Evolutionary conservation across 305 asterid genomes (phyloP).

Genomic region (Petunia hybrid): DNA sequence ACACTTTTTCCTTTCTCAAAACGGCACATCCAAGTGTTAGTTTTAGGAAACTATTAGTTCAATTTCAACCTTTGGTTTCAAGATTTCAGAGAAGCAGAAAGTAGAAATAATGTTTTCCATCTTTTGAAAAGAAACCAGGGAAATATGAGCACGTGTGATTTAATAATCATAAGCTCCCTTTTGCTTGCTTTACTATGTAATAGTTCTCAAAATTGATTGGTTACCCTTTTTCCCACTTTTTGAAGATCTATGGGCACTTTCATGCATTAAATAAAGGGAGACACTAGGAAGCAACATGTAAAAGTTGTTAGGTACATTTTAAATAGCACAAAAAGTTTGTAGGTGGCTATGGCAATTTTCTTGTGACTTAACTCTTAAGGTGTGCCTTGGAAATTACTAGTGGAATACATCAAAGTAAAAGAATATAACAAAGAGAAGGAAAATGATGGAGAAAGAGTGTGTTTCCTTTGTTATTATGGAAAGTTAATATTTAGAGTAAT

Average conservation of each 20-base stretch:
- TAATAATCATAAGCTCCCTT: conserved; percentile 28
- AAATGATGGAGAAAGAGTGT: conserved; percentile 11
- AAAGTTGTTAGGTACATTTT: background rate
- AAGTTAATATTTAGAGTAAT: background rate
- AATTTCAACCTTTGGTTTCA: conserved; percentile 35
- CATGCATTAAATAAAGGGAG: conserved; percentile 5
- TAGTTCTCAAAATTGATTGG: conserved; percentile 33
- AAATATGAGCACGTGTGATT: conserved; percentile 36
- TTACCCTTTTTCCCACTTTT: background rate
- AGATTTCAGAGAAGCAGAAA: conserved; percentile 34
- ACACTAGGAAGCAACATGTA: background rate
- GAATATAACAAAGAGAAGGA: conserved; percentile 3
- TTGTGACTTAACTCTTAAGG: conserved; percentile 29
- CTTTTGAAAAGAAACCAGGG: conserved; percentile 22
- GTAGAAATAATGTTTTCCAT: conserved; percentile 21
- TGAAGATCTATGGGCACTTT: conserved; percentile 28
- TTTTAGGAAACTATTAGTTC: background rate
- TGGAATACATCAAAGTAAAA: background rate
- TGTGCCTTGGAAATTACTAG: background rate
- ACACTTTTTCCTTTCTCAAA: background rate
- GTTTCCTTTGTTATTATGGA: background rate
- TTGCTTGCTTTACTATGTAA: background rate
- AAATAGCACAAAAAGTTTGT: background rate
- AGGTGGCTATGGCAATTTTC: conserved; percentile 23
- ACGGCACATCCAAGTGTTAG: background rate